Evolutionary conservation across 495 filamentous ascomycete species (phyloP), one percentile per base, ranked within the genome.

Genomic region (Penicillium psychrofluorescens): DNA sequence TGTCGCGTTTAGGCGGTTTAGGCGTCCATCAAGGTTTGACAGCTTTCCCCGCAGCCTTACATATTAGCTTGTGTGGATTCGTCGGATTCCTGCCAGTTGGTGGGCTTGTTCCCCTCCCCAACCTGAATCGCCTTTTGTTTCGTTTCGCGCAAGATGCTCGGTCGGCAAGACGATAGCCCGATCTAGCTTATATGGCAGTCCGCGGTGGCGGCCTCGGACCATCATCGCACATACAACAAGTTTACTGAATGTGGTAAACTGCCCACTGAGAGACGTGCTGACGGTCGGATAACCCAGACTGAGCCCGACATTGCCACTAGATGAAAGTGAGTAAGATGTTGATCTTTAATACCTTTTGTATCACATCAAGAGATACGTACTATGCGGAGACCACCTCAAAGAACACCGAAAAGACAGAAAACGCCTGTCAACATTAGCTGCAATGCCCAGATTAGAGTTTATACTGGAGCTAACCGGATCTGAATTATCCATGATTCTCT

Each of bases 341-440:
- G 14, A 39, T 27, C 1, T 15, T 11, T 28, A 36, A 38, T 29
- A 46, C 57, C 57, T 2, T 22, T 22, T 3, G 22, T 22, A 22
- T 4, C 3, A 6, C 22, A 22, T 22, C 2, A 22, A 22, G 4
- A 22, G 22, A 6, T 22, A 22, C 22, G 4, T 27, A 62, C 58
- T 95, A 95, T 14, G 88, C 88, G 40, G 81, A 86, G 44, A 92
- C 80, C 31, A 89, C 76, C 55, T 95, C 90, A 55, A 95, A 95
- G 11, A 95, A 75, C 5, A 90, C 72, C 11, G 77, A 67, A 55
- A 92, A 95, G 48, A 88, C 72, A 6, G 56, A 45, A 27, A 62
- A 59, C 1, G 45, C 47, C 51, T 59, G 35, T 36, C 35, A 15
- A 15, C 4, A 22, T 54, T 40, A 48, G 28, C 8, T 36, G 22